These are phyloP conservation scores for Prunella vulgaris DNA, from an alignment of 257 asterid genomes.

Conservation along the genomic window DNA sequence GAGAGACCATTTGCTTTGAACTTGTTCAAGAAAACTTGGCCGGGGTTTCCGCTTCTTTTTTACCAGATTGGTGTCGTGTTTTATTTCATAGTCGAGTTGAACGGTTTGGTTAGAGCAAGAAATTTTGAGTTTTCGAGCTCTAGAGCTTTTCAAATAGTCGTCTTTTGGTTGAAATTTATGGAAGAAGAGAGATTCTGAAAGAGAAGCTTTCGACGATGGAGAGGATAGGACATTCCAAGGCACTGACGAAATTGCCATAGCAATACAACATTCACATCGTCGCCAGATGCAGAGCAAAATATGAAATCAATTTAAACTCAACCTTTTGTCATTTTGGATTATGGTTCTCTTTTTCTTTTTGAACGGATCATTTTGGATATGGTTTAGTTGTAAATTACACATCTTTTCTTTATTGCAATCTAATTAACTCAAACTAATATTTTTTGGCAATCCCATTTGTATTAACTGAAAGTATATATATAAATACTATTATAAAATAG, in stretches of 20 bases:
- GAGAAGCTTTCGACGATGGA: conserved; percentile 28
- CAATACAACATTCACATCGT: background rate
- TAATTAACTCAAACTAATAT: too few relatives aligned
- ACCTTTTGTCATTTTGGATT: too few relatives aligned
- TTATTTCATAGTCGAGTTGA: conserved; percentile 29
- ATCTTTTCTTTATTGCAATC: too few relatives aligned
- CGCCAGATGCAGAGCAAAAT: background rate
- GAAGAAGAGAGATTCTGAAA: conserved; percentile 23
- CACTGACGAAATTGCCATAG: conserved; percentile 46
- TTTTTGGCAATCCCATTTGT: too few relatives aligned
- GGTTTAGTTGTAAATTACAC: too few relatives aligned
- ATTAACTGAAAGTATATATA: too few relatives aligned
- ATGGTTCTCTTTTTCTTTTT: too few relatives aligned
- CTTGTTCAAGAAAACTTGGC: conserved; percentile 73
- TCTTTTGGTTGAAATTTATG: conserved; percentile 14
- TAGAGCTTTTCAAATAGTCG: conserved; percentile 16
- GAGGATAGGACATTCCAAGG: conserved; percentile 35
- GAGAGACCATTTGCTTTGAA: conserved; percentile 76
- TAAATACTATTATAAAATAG: too few relatives aligned
- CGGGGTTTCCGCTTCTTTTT: conserved; percentile 73
- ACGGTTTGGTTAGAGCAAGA: conserved; percentile 43
- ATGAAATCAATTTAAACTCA: background rate
- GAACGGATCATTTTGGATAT: too few relatives aligned
- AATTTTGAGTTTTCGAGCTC: conserved; percentile 30
- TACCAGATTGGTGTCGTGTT: conserved; percentile 11